phyloP scores from a whole-genome alignment of 352 stramenopile genomes.

The Peronospora destructor region DNA sequence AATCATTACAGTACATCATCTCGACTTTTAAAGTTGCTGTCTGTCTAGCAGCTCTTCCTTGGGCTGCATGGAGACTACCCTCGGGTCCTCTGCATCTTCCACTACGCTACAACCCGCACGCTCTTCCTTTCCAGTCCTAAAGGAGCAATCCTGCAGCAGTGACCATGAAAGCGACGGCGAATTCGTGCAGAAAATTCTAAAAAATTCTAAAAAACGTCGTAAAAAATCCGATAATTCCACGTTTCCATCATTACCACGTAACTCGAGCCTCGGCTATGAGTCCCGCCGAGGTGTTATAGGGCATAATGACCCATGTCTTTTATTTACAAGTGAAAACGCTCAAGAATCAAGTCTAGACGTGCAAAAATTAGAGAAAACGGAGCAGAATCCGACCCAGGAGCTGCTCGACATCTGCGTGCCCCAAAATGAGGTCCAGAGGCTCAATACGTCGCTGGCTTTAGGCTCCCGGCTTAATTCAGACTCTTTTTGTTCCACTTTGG shows the following conservation, averaged over 20 bases:
- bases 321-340: conserved; percentile 17
- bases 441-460: conserved; percentile 1
- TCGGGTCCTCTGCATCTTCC: neutral
- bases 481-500: conserved; percentile 10
- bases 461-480: neutral
- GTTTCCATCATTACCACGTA: conserved; percentile 15
- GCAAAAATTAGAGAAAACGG: conserved; percentile 19
- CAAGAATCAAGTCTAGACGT: conserved; percentile 22
- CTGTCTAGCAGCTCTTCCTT: neutral
- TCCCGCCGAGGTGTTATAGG: conserved; percentile 5
- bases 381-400: conserved; percentile 5
- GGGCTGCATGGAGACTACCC: conserved; percentile 8
- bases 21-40: neutral
- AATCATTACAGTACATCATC: no score
- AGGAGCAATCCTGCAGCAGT: conserved; percentile 14
- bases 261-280: conserved; percentile 14
- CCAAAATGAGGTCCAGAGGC: neutral
- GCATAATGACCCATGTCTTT: conserved; percentile 24
- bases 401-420: conserved; percentile 8
- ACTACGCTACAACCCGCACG: conserved; percentile 6
- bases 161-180: conserved; percentile 14
- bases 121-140: conserved; percentile 12
- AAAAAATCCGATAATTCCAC: conserved; percentile 7
- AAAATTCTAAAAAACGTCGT: neutral
- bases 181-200: neutral